Conservation (phyloP, 2,329 filamentous ascomycete species). For the Fusarium anthophilum region DNA sequence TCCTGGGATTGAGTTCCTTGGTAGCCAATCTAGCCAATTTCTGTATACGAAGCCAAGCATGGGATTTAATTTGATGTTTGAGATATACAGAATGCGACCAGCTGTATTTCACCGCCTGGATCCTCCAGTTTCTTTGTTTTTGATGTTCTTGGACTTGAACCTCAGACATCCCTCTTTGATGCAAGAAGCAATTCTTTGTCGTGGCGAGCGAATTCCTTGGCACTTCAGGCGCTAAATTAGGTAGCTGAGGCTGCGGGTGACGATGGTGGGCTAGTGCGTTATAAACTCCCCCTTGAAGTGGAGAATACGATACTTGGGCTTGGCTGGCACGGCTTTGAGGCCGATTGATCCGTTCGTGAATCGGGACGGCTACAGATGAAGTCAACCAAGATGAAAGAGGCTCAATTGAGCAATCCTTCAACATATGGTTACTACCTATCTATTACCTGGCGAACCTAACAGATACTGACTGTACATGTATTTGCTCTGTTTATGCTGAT, state of each 20-base stretch:
- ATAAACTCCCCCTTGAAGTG: constrained; percentile 27
- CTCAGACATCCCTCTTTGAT: neutral
- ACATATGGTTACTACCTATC: neutral
- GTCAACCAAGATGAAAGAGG: neutral
- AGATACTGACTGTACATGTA: neutral
- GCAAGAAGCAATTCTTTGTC: constrained; percentile 19
- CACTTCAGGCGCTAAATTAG: constrained; percentile 15
- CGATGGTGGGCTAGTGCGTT: neutral
- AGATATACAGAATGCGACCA: neutral
- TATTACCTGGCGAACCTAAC: neutral
- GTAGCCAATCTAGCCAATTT: constrained; percentile 25
- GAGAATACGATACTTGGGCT: constrained; percentile 10
- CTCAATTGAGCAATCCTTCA: neutral
- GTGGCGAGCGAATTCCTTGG: constrained; percentile 20
- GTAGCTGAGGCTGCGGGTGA: constrained; percentile 14
- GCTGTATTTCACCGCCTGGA: neutral
- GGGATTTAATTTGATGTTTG: neutral
- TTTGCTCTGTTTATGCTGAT: neutral
- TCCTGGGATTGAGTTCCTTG: constrained; percentile 12
- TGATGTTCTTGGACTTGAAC: neutral
- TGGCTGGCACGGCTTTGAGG: constrained; percentile 22
- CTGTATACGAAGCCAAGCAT: constrained; percentile 10
- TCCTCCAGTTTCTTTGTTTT: neutral
- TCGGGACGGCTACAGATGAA: neutral
- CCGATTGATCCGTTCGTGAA: constrained; percentile 26